These are phyloP conservation scores for Limonium bicolor DNA, from an alignment of 148 eudicot species.

Conservation along the genomic window DNA sequence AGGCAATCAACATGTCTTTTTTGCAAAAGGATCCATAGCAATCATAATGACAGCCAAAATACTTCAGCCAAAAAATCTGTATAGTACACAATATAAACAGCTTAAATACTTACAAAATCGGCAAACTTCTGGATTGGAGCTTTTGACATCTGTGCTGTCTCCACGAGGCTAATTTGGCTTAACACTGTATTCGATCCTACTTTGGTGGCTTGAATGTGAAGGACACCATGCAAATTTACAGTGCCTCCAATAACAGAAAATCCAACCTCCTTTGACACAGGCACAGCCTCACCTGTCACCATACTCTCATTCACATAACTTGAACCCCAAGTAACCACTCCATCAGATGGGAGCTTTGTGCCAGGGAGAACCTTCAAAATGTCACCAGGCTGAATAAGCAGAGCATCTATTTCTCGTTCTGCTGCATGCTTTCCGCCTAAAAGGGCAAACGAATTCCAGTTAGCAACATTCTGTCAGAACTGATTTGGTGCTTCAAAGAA, in stretches of 20 bases:
- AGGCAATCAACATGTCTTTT: too few relatives aligned
- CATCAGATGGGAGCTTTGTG: slow-evolving; percentile 86
- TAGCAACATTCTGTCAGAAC: not conserved
- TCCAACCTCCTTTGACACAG: slow-evolving; percentile 55
- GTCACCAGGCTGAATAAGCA: slow-evolving; percentile 92
- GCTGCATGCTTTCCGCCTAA: slow-evolving; percentile 60
- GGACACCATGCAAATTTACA: slow-evolving; percentile 86
- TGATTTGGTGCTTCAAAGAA: too few relatives aligned
- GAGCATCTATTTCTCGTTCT: slow-evolving; percentile 86
- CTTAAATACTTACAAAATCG: slow-evolving; percentile 50
- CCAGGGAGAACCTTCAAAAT: slow-evolving; percentile 84
- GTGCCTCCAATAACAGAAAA: slow-evolving; percentile 86
- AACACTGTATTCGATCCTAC: slow-evolving; percentile 87
- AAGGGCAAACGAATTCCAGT: not conserved
- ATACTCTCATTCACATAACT: slow-evolving; percentile 92
- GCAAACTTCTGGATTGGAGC: slow-evolving; percentile 98
- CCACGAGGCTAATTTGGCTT: slow-evolving; percentile 93
- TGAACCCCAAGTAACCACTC: slow-evolving; percentile 78
- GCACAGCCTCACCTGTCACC: slow-evolving; percentile 97
- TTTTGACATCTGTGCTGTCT: slow-evolving; percentile 96
- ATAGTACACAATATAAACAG: not conserved
- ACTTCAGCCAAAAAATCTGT: not conserved
- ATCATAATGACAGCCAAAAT: not conserved
- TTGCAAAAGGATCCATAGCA: not conserved
- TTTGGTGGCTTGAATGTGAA: slow-evolving; percentile 81